Evolutionary conservation across 2,329 filamentous ascomycete genomes (phyloP).

Genomic region (Sporothrix brasiliensis): DNA sequence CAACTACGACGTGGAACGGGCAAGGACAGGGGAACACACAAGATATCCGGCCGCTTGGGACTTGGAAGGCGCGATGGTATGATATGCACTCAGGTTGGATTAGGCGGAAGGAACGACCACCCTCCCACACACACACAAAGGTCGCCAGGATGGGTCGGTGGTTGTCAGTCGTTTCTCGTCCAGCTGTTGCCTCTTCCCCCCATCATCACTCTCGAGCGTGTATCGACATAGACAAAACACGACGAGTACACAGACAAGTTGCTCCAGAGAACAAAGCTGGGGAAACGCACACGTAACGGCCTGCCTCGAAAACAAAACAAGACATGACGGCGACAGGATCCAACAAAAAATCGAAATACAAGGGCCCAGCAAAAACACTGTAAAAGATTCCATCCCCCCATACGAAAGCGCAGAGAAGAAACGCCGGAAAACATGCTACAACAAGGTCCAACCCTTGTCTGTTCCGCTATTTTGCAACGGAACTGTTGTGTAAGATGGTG

Average conservation of each 20-base stretch:
- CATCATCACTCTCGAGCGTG: neutral
- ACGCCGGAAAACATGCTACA: constrained; percentile 18
- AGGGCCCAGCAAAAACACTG: neutral
- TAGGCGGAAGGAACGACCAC: constrained; percentile 26
- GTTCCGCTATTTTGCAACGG: constrained; percentile 12
- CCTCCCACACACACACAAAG: constrained; percentile 19
- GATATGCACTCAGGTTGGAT: constrained; percentile 17
- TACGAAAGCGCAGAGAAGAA: constrained; percentile 12
- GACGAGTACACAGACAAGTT: neutral
- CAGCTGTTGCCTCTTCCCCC: neutral
- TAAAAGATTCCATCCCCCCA: constrained; percentile 23
- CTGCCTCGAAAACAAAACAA: neutral
- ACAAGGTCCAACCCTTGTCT: constrained; percentile 12
- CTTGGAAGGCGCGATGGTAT: constrained; percentile 28
- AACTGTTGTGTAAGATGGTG: constrained; percentile 25
- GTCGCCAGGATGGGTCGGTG: constrained; percentile 29
- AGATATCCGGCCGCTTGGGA: constrained; percentile 29
- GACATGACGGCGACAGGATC: neutral
- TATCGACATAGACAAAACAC: neutral
- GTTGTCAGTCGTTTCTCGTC: constrained; percentile 15
- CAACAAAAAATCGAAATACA: constrained; percentile 13
- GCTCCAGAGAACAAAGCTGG: neutral
- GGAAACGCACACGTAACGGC: neutral
- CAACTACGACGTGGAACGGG: neutral
- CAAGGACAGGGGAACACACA: neutral